phyloP scores from a whole-genome alignment of 345 rosid genomes.

The Salix purpurea region DNA sequence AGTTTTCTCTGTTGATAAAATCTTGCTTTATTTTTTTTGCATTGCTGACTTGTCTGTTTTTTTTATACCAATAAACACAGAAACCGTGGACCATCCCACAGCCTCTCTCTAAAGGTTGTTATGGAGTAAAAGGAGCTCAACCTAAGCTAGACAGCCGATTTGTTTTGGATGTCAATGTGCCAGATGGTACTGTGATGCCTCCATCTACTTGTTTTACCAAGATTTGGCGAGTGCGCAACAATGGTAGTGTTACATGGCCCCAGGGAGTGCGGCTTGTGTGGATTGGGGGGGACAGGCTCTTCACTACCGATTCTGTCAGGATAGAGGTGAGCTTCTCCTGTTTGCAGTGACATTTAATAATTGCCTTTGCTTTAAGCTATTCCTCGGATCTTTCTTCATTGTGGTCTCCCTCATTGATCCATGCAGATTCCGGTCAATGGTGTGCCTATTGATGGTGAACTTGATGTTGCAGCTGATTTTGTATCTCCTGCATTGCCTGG shows the following conservation, averaged over 20 bases:
- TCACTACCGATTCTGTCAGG: conserved; percentile 35
- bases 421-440: conserved; percentile 68
- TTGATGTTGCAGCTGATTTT: conserved; percentile 74
- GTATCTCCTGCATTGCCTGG: conserved; percentile 73
- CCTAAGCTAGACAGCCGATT: conserved; percentile 77
- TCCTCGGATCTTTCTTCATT: background rate
- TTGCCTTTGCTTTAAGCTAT: background rate
- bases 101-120: conserved; percentile 15
- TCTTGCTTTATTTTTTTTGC: background rate
- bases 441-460: conserved; percentile 55
- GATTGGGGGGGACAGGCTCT: conserved; percentile 73
- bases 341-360: background rate
- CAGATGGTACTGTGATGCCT: conserved; percentile 77
- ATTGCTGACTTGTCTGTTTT: background rate
- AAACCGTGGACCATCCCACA: conserved; percentile 28
- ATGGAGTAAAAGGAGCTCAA: conserved; percentile 28
- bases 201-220: conserved; percentile 75
- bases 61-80: conserved; percentile 13
- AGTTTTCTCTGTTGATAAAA: background rate
- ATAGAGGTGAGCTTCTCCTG: conserved; percentile 44
- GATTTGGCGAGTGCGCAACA: conserved; percentile 91
- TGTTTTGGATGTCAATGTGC: conserved; percentile 69
- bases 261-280: conserved; percentile 59
- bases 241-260: conserved; percentile 65
- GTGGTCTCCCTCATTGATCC: background rate